These are phyloP conservation scores for Diutina mesorugosa DNA, from an alignment of 1,139 yeast genomes.

Conservation along the genomic window DNA sequence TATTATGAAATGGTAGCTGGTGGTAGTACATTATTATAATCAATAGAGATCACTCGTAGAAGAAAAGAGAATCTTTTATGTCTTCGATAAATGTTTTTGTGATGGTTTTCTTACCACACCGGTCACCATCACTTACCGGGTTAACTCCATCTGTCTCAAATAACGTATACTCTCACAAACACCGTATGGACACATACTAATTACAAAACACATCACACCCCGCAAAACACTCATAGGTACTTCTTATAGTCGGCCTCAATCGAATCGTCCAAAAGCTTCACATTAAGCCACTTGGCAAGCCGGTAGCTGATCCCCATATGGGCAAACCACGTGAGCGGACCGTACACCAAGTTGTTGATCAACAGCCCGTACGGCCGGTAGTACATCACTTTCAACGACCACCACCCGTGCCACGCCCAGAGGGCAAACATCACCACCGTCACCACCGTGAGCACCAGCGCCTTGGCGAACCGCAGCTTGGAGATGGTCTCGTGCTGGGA, in stretches of 20 bases:
- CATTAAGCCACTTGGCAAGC: neutral
- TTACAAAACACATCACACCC: neutral
- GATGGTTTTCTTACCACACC: too few species aligned
- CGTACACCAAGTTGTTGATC: neutral
- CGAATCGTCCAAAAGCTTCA: neutral
- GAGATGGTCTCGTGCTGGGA: neutral
- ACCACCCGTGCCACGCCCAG: conserved; percentile 2
- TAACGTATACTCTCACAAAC: neutral
- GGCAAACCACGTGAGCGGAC: neutral
- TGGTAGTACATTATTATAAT: too few species aligned
- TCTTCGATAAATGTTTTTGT: too few species aligned
- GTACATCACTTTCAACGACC: neutral
- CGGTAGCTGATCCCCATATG: conserved; percentile 1
- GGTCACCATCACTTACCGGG: too few species aligned
- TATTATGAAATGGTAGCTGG: too few species aligned
- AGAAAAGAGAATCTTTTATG: too few species aligned
- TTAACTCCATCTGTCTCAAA: too few species aligned
- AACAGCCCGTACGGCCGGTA: neutral
- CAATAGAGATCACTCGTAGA: too few species aligned
- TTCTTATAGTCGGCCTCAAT: conserved; percentile 1
- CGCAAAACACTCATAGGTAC: neutral
- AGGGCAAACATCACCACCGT: neutral
- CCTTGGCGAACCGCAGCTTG: neutral
- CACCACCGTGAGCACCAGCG: neutral
- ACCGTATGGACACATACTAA: neutral